Conservation (phyloP, 805 yeast species). For the Candida andamanensis region DNA sequence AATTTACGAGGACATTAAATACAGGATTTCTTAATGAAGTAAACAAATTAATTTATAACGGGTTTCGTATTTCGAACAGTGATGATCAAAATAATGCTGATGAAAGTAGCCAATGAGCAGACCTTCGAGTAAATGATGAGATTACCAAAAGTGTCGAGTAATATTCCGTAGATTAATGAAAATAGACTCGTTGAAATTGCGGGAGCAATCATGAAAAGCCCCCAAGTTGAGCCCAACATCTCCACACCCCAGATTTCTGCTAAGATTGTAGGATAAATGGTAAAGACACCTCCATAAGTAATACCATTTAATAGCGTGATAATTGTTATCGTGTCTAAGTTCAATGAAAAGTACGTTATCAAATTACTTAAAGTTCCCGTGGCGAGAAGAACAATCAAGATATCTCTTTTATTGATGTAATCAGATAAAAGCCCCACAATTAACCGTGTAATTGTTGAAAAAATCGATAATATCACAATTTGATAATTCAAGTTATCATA, state of each 20-base stretch:
- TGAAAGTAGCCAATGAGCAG: conserved; percentile 19
- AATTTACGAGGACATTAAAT: no score
- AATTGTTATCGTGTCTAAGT: conserved; percentile 13
- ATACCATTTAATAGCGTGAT: conserved; percentile 56
- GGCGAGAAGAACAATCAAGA: conserved; percentile 19
- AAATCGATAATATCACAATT: conserved; percentile 57
- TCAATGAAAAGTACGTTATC: conserved; percentile 9
- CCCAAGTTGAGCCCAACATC: conserved; percentile 90
- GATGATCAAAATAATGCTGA: conserved; percentile 18
- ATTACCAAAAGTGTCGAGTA: conserved; percentile 43
- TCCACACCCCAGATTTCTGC: conserved; percentile 85
- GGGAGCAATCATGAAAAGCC: conserved; percentile 82
- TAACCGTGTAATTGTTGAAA: conserved; percentile 69
- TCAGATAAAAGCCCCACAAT: conserved; percentile 68
- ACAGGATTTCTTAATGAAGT: no score
- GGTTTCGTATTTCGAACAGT: conserved; percentile 6
- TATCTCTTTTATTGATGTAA: conserved; percentile 31
- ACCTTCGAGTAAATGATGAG: conserved; percentile 23
- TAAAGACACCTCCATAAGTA: conserved; percentile 78
- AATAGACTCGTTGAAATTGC: conserved; percentile 71
- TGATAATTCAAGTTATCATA: conserved; percentile 31
- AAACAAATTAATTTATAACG: background rate
- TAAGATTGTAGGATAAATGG: conserved; percentile 79
- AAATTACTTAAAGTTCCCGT: conserved; percentile 32
- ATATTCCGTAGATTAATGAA: conserved; percentile 64